A percentile compares a stretch with the other conserved stretches of the same genome.
Conservation (phyloP, 768 basidiomycete species). For the Gloeostereum incarnatum region DNA sequence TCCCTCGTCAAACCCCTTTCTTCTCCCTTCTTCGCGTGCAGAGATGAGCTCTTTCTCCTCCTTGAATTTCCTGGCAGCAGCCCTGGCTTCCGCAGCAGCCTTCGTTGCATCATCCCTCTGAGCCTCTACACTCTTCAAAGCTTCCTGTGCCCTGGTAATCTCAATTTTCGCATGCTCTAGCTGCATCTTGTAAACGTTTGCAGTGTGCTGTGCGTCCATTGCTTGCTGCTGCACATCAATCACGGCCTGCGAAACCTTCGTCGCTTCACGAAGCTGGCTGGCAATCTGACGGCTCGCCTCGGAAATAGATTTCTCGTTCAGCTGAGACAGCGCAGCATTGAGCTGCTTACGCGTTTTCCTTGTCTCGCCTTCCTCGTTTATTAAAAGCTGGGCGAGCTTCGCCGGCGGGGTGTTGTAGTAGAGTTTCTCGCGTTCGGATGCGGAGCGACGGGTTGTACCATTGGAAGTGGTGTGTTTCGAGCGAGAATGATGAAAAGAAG, state of each 20-base stretch:
- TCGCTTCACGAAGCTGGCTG: background rate
- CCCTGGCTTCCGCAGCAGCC: slow-evolving; percentile 29
- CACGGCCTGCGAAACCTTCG: slow-evolving; percentile 1
- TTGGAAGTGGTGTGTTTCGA: no score
- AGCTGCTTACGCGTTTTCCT: slow-evolving; percentile 5
- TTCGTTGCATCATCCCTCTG: slow-evolving; percentile 23
- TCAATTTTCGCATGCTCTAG: slow-evolving; percentile 2
- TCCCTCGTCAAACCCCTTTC: slow-evolving; percentile 34
- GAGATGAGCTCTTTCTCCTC: slow-evolving; percentile 38
- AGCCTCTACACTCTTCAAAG: slow-evolving; percentile 16
- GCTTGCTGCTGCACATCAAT: slow-evolving; percentile 1
- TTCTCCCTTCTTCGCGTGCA: slow-evolving; percentile 49
- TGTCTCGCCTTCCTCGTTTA: slow-evolving; percentile 3
- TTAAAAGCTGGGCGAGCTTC: slow-evolving; percentile 3
- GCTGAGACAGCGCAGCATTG: slow-evolving; percentile 4
- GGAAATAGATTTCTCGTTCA: slow-evolving; percentile 4
- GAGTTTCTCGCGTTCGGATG: background rate
- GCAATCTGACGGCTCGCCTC: slow-evolving; percentile 2
- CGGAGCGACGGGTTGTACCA: background rate
- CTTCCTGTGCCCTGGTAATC: slow-evolving; percentile 17
- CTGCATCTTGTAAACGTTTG: slow-evolving; percentile 6
- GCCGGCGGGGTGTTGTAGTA: slow-evolving; percentile 1
- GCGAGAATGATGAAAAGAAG: no score
- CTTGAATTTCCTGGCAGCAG: slow-evolving; percentile 44
- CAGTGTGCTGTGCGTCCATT: slow-evolving; percentile 1